A percentile compares a stretch with the other conserved stretches of the same genome.
Conservation (phyloP, 257 asterid genomes). For the Solanum stenotomum region DNA sequence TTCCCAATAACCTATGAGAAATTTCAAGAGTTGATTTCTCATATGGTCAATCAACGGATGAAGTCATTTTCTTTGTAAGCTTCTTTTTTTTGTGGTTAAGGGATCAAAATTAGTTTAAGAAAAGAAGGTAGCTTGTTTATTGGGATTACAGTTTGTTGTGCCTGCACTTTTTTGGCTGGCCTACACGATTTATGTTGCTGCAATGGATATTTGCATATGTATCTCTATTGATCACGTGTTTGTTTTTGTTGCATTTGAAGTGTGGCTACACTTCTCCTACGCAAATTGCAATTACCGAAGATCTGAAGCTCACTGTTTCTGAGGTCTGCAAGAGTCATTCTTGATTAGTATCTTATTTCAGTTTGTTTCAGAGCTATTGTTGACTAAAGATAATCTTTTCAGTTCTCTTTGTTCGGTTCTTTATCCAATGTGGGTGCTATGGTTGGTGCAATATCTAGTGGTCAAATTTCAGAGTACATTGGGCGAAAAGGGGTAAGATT, state of each 20-base stretch:
- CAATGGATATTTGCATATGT: neutral
- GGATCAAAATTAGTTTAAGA: neutral
- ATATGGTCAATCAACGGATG: neutral
- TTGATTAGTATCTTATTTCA: neutral
- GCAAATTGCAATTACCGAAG: constrained; percentile 51
- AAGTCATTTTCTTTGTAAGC: neutral
- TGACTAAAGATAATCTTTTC: constrained; percentile 3
- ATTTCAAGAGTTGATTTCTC: neutral
- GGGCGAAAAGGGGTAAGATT: constrained; percentile 85
- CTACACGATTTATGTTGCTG: neutral
- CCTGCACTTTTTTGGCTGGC: neutral
- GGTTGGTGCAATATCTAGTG: constrained; percentile 98
- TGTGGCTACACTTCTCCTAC: constrained; percentile 92
- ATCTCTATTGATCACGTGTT: neutral
- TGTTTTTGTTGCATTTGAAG: constrained; percentile 34
- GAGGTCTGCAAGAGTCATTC: constrained; percentile 30
- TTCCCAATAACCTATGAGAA: neutral
- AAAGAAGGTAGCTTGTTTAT: neutral
- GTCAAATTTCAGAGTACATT: constrained; percentile 90
- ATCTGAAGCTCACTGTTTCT: constrained; percentile 68
- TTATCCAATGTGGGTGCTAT: constrained; percentile 90
- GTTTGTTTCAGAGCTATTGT: neutral
- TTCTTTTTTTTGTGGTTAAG: neutral
- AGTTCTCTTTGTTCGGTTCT: constrained; percentile 93
- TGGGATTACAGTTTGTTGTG: neutral